Evolutionary conservation across 495 filamentous ascomycete species (phyloP).

Genomic region (Trichoderma virens): DNA sequence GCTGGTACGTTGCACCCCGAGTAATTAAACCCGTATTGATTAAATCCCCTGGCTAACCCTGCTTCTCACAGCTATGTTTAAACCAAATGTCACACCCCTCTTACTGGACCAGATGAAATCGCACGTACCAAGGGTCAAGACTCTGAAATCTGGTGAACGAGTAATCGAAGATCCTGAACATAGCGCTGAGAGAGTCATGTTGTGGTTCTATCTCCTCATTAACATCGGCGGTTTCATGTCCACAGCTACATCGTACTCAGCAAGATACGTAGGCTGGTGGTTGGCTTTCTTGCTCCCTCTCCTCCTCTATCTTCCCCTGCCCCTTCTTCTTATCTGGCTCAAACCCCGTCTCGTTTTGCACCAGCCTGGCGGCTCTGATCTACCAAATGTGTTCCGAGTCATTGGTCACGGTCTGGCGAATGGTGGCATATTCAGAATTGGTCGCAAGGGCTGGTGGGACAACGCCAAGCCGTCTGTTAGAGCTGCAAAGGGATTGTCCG

Average conservation of each 20-base stretch:
- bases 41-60: conserved; percentile 10
- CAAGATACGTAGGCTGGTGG: conserved; percentile 61
- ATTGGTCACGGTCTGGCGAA: conserved; percentile 44
- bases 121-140: conserved; percentile 37
- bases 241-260: conserved; percentile 41
- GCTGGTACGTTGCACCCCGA: conserved; percentile 48
- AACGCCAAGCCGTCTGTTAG: conserved; percentile 55
- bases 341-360: conserved; percentile 44
- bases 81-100: conserved; percentile 59
- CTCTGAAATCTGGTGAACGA: conserved; percentile 37
- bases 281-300: conserved; percentile 61
- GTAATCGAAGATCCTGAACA: conserved; percentile 54
- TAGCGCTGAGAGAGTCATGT: conserved; percentile 56
- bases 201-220: conserved; percentile 56
- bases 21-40: background rate
- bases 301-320: conserved; percentile 51
- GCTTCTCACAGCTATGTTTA: conserved; percentile 42
- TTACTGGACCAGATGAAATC: conserved; percentile 51
- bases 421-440: conserved; percentile 47
- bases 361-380: conserved; percentile 46
- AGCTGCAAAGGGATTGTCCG: conserved; percentile 36
- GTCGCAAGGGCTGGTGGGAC: conserved; percentile 55
- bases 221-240: conserved; percentile 59
- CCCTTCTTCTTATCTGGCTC: conserved; percentile 43
- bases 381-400: conserved; percentile 48